phyloP scores from a whole-genome alignment of 352 stramenopile species.

The Globisporangium emineosum region DNA sequence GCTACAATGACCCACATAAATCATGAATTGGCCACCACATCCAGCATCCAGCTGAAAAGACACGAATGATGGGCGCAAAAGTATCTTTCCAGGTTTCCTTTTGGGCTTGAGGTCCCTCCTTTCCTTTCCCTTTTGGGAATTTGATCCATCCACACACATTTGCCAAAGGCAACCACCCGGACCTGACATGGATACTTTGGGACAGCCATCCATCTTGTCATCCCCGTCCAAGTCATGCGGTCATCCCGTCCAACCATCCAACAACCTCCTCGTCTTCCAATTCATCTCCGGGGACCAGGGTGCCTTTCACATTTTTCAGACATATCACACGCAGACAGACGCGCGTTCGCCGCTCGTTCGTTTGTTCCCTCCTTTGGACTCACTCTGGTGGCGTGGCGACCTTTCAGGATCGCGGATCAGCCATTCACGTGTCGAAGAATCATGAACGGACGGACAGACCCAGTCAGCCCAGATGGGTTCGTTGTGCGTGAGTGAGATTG shows the following conservation, averaged over 20 bases:
- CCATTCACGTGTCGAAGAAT: background rate
- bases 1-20: background rate
- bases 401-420: background rate
- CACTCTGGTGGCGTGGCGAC: background rate
- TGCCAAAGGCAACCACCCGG: background rate
- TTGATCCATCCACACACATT: background rate
- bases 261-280: background rate
- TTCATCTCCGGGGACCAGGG: background rate
- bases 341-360: background rate
- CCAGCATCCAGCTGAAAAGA: background rate
- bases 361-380: constrained; percentile 6
- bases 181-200: no score
- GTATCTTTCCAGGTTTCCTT: constrained; percentile 2
- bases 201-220: background rate
- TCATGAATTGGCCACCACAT: constrained; percentile 3
- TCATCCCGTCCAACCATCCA: background rate
- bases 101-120: constrained; percentile 7
- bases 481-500: background rate
- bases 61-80: background rate
- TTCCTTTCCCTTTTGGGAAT: background rate
- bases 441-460: no score
- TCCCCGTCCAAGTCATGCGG: background rate
- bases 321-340: background rate
- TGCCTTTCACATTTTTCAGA: background rate
- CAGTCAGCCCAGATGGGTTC: background rate